A percentile compares a stretch with the other conserved stretches of the same genome.
Evolutionary conservation across 2,329 filamentous ascomycete genomes (phyloP).

Genomic region (Phoma herbarum): DNA sequence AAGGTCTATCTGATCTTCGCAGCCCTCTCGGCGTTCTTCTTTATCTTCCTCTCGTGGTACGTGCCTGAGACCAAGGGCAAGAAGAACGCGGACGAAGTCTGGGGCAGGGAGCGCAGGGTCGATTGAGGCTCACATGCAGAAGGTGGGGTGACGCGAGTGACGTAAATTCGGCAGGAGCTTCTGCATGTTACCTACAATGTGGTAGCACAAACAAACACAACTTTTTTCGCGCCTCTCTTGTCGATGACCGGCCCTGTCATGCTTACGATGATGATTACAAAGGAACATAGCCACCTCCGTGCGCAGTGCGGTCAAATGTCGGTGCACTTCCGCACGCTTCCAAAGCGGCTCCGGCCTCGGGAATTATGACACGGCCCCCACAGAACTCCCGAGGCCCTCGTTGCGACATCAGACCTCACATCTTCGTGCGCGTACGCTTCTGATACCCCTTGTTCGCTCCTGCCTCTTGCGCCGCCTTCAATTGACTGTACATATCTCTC

Average conservation of each 20-base stretch:
- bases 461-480: conserved; percentile 16
- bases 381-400: conserved; percentile 15
- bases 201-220: conserved; percentile 9
- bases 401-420: conserved; percentile 17
- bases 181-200: conserved; percentile 4
- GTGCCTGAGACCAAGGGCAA: conserved; percentile 93
- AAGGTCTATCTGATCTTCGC: conserved; percentile 95
- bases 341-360: conserved; percentile 30
- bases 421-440: conserved; percentile 3
- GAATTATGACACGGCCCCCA: conserved; percentile 16
- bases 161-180: conserved; percentile 1
- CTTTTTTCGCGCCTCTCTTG: not conserved
- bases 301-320: conserved; percentile 21
- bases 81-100: conserved; percentile 86
- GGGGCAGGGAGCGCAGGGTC: conserved; percentile 68
- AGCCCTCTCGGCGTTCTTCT: conserved; percentile 72
- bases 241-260: conserved; percentile 27
- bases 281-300: conserved; percentile 12
- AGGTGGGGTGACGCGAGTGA: conserved; percentile 12
- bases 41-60: conserved; percentile 73
- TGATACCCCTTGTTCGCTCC: conserved; percentile 11
- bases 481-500: conserved; percentile 7
- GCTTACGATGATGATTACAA: conserved; percentile 32
- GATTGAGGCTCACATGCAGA: conserved; percentile 32
- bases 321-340: conserved; percentile 36